phyloP scores from a whole-genome alignment of 1,284 basidiomycete genomes.

The Cryptococcus wingfieldii region DNA sequence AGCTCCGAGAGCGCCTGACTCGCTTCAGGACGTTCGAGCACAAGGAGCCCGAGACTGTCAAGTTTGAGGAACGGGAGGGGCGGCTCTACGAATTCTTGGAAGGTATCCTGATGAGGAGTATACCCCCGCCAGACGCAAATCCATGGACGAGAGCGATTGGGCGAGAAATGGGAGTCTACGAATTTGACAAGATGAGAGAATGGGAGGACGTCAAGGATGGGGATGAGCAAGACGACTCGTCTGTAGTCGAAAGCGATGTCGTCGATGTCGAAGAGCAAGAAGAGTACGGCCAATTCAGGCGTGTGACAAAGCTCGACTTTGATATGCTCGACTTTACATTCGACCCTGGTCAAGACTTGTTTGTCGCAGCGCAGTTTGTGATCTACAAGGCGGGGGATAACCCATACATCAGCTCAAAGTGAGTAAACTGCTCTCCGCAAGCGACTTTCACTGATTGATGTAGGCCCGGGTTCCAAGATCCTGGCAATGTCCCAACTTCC shows the following conservation, averaged over 20 bases:
- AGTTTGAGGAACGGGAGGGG: constrained; percentile 38
- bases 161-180: constrained; percentile 25
- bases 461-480: not conserved
- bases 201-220: constrained; percentile 30
- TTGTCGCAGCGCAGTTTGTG: constrained; percentile 24
- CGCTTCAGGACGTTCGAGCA: constrained; percentile 40
- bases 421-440: too few species aligned
- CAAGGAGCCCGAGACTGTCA: constrained; percentile 11
- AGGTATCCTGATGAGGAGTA: constrained; percentile 38
- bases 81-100: constrained; percentile 48
- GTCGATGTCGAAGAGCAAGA: constrained; percentile 11
- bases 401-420: not conserved
- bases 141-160: constrained; percentile 18
- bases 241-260: constrained; percentile 8
- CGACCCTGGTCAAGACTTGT: constrained; percentile 46
- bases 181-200: constrained; percentile 17
- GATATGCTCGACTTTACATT: constrained; percentile 45
- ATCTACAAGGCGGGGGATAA: too few species aligned
- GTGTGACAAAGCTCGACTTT: constrained; percentile 28
- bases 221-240: constrained; percentile 6
- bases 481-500: not conserved
- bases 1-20: constrained; percentile 37
- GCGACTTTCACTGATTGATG: too few species aligned
- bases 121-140: constrained; percentile 1
- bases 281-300: constrained; percentile 19